Evolutionary conservation across 179 eudicot genomes (phyloP), one percentile per base, ranked within the genome.

Genomic region (Amaranthus tricolor): DNA sequence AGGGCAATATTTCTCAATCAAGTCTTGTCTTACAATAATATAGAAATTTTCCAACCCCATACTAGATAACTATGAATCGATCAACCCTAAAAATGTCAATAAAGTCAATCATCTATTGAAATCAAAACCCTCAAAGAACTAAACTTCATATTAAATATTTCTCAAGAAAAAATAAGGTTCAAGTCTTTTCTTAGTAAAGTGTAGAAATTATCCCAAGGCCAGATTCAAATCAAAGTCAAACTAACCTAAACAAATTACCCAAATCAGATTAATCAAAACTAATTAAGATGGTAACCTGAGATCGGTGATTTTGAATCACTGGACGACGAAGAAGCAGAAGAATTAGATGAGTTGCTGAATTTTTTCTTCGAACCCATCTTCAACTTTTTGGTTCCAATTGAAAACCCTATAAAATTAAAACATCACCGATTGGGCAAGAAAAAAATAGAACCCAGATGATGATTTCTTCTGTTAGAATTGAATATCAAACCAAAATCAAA

Each of bases 281-380:
- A 68, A 24, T 52, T 7, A 45, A 17, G 48, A 24, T 16, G 8
- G 70, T 68, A 73, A 76, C 90, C 88, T 75, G 82, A 72, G 75
- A 74, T 76, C 66, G 57, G 31, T 11, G 72, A 63, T 68, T 76
- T 74, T 53, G 55, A 58, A 13, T 80, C 80, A 24, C 58, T 67
- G 49, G 85, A 66, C 10, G 82, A 73, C 49, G 84, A 47, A 68
- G 59, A 31, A 64, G 82, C n/a, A 62, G 85, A 82, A 80, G 74
- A 51, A 72, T 16, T 47, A 64, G 86, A 77, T 5, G 71, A 80
- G 65, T 68, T 67, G n/a, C 31, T 74, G 0, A 84, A 31, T 79
- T 83, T 83, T 76, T 71, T 81, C 74, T 61, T 79, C 6, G 88
- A 79, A 15, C 88, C 87, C 90, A 87, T 87, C 49, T 55, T 63